phyloP scores from a whole-genome alignment of 2,329 filamentous ascomycete genomes.

The Dactylonectria macrodidyma region DNA sequence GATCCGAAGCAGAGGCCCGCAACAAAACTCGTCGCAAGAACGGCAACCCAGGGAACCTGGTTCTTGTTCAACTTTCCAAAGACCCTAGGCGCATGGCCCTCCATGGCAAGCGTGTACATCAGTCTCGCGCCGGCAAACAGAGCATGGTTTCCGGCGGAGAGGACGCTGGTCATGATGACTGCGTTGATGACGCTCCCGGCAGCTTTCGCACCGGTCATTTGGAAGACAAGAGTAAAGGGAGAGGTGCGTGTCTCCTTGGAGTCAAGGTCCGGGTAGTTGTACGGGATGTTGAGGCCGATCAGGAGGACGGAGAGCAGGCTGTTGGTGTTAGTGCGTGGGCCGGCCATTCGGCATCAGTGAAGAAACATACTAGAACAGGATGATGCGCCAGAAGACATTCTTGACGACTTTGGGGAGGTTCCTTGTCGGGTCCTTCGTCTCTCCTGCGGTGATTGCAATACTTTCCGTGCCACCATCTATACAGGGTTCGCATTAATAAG shows the following conservation, averaged over 20 bases:
- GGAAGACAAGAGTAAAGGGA: slow-evolving; percentile 72
- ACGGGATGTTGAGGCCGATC: slow-evolving; percentile 72
- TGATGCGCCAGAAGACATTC: slow-evolving; percentile 76
- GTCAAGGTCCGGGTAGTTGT: slow-evolving; percentile 58
- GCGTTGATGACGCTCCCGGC: slow-evolving; percentile 72
- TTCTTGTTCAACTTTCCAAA: slow-evolving; percentile 60
- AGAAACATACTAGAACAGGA: slow-evolving; percentile 62
- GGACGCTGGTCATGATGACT: slow-evolving; percentile 61
- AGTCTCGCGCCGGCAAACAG: slow-evolving; percentile 54
- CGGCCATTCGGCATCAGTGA: too few species aligned
- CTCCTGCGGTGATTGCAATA: slow-evolving; percentile 76
- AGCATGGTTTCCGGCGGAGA: slow-evolving; percentile 57
- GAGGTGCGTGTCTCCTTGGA: slow-evolving; percentile 54
- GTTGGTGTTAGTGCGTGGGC: slow-evolving; percentile 8
- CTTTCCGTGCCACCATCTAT: slow-evolving; percentile 70
- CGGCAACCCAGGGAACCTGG: slow-evolving; percentile 57
- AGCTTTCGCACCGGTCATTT: slow-evolving; percentile 66
- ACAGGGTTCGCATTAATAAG: not conserved
- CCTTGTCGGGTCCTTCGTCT: slow-evolving; percentile 73
- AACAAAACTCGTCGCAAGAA: slow-evolving; percentile 68
- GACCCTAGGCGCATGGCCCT: slow-evolving; percentile 68
- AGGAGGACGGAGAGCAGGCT: slow-evolving; percentile 57
- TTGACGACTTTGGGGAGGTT: slow-evolving; percentile 75
- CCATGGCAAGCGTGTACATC: slow-evolving; percentile 55
- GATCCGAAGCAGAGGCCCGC: slow-evolving; percentile 75